These are phyloP conservation scores for Globisporangium lucens DNA, from an alignment of 352 stramenopile genomes.

Conservation along the genomic window DNA sequence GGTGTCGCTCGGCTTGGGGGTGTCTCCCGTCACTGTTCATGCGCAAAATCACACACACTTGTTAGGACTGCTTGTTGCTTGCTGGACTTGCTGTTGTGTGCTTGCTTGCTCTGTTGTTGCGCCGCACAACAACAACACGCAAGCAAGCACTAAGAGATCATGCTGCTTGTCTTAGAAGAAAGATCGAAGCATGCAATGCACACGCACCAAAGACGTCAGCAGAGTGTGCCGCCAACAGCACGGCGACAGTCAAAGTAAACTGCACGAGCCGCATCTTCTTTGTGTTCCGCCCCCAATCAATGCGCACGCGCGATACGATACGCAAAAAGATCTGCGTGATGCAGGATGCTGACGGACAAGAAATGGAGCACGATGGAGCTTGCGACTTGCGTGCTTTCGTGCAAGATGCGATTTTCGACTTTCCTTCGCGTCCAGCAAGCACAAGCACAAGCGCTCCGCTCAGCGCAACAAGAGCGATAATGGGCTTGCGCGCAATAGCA, in stretches of 20 bases:
- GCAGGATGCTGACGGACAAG: neutral
- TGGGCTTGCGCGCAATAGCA: neutral
- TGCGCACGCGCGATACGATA: too few relatives aligned
- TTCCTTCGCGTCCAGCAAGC: slow-evolving; percentile 7
- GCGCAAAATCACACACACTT: neutral
- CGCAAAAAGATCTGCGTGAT: slow-evolving; percentile 3
- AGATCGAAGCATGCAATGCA: neutral
- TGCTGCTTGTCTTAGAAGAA: slow-evolving; percentile 3
- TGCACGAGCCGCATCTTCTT: slow-evolving; percentile 13
- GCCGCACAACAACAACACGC: slow-evolving; percentile 12
- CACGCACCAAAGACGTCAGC: slow-evolving; percentile 13
- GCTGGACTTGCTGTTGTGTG: neutral
- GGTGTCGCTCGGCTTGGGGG: slow-evolving; percentile 25
- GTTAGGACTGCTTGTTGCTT: slow-evolving; percentile 3
- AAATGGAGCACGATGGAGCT: neutral
- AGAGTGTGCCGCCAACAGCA: slow-evolving; percentile 6
- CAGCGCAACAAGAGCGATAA: slow-evolving; percentile 2
- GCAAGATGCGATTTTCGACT: neutral
- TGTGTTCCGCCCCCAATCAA: neutral
- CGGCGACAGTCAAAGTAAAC: neutral
- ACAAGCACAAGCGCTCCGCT: neutral
- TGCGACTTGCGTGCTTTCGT: neutral
- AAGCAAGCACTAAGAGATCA: neutral
- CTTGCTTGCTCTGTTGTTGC: neutral
- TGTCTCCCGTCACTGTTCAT: slow-evolving; percentile 12